A percentile compares a stretch with the other conserved stretches of the same genome.
Conservation (phyloP, 2,329 filamentous ascomycete genomes). For the Penicillium sp. region DNA sequence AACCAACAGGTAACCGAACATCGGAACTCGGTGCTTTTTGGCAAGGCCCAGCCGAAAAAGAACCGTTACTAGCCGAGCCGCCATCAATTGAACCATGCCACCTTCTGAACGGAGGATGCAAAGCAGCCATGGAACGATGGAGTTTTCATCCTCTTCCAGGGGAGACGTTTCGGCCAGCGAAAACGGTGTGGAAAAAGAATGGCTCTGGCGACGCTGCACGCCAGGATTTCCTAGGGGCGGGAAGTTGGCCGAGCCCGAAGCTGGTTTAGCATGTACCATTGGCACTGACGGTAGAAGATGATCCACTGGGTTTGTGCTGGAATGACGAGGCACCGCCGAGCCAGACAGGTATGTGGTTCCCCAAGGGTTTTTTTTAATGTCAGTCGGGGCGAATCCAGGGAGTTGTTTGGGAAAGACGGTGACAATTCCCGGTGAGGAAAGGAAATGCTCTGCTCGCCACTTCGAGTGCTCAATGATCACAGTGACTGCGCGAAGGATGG, state of each 20-base stretch:
- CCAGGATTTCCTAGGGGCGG: constrained; percentile 54
- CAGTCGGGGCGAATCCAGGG: constrained; percentile 53
- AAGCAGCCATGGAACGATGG: constrained; percentile 73
- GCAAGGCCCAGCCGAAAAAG: constrained; percentile 69
- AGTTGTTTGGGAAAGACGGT: constrained; percentile 64
- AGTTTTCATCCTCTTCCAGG: constrained; percentile 65
- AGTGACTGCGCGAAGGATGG: constrained; percentile 74
- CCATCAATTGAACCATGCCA: constrained; percentile 65
- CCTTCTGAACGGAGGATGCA: constrained; percentile 59
- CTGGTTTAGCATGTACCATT: constrained; percentile 32
- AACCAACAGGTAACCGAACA: constrained; percentile 67
- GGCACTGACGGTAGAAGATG: constrained; percentile 60
- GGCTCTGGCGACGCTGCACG: constrained; percentile 36
- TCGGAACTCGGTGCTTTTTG: constrained; percentile 63
- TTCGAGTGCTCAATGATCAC: constrained; percentile 77
- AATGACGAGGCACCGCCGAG: constrained; percentile 48
- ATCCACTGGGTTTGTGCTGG: constrained; percentile 61
- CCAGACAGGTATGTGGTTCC: constrained; percentile 56
- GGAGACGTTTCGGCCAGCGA: constrained; percentile 41
- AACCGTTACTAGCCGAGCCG: constrained; percentile 67
- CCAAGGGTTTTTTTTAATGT: constrained; percentile 54
- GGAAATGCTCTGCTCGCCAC: constrained; percentile 70
- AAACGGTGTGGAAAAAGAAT: constrained; percentile 38
- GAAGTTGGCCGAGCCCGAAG: constrained; percentile 46
- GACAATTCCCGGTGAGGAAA: constrained; percentile 68